Conservation (phyloP, 148 eudicot genomes). For the Rheum nobile region DNA sequence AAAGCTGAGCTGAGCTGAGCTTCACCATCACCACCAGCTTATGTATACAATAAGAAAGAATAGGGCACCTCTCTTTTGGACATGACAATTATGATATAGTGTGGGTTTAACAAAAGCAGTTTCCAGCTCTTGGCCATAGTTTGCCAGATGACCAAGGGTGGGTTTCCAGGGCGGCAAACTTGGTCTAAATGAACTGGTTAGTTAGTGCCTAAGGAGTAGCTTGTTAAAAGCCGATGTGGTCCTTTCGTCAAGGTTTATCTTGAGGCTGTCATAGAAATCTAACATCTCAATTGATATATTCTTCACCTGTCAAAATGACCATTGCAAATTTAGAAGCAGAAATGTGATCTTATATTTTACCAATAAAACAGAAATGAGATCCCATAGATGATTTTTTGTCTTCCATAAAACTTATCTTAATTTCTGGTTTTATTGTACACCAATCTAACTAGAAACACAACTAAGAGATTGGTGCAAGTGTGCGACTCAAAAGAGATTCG, state of each 20-base stretch:
- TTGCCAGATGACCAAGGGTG: neutral
- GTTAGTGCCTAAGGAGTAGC: conserved; percentile 22
- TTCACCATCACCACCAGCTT: neutral
- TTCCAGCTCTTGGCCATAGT: neutral
- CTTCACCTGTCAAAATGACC: conserved; percentile 51
- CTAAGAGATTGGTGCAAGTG: neutral
- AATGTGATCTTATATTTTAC: neutral
- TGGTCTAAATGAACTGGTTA: neutral
- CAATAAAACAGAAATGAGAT: neutral
- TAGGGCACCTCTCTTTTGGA: neutral
- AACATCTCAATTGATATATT: conserved; percentile 97
- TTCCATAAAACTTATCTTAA: neutral
- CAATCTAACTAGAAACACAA: neutral
- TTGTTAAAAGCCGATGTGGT: conserved; percentile 53
- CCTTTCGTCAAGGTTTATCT: conserved; percentile 58
- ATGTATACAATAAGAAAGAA: conserved; percentile 5
- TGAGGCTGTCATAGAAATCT: conserved; percentile 80
- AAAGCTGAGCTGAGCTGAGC: neutral
- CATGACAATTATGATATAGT: neutral
- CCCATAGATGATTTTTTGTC: neutral
- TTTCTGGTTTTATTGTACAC: no score
- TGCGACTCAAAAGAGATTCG: neutral
- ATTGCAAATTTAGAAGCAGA: neutral
- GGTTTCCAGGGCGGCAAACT: neutral
- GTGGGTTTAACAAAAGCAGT: neutral